Conservation (phyloP, 2,329 filamentous ascomycete genomes). For the Sclerotinia trifoliorum region DNA sequence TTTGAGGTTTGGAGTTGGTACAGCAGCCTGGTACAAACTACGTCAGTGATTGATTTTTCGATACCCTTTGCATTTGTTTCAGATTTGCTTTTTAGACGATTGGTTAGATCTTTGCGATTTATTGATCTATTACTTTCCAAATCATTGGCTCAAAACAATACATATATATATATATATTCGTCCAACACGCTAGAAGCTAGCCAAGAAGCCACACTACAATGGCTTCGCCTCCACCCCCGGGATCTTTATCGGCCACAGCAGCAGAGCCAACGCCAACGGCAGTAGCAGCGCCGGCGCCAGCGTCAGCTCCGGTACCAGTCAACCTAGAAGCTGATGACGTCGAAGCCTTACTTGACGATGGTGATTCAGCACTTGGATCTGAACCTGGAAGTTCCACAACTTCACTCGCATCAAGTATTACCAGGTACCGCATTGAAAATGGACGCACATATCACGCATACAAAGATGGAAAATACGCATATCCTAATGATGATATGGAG, state of each 20-base stretch:
- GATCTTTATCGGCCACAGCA: not conserved
- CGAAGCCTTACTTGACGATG: not conserved
- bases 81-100: not conserved
- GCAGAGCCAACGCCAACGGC: not conserved
- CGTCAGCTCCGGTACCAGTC: slow-evolving; percentile 7
- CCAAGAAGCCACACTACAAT: not conserved
- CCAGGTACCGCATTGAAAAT: slow-evolving; percentile 42
- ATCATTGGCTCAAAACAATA: not conserved
- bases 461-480: slow-evolving; percentile 33
- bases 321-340: slow-evolving; percentile 13
- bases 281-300: not conserved
- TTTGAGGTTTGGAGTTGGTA: not conserved
- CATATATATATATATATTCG: not conserved
- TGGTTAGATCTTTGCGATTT: not conserved
- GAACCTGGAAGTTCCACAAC: slow-evolving; percentile 23
- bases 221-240: not conserved
- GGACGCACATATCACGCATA: slow-evolving; percentile 44
- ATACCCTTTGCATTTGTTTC: not conserved
- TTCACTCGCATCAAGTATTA: slow-evolving; percentile 39
- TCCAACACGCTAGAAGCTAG: not conserved
- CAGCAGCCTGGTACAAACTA: not conserved
- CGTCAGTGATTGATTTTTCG: not conserved
- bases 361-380: slow-evolving; percentile 13
- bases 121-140: not conserved
- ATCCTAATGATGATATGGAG: slow-evolving; percentile 58